A percentile compares a stretch with the other conserved stretches of the same genome.
Conservation (phyloP, 2,329 filamentous ascomycete genomes). For the Hymenoscyphus salicellus region DNA sequence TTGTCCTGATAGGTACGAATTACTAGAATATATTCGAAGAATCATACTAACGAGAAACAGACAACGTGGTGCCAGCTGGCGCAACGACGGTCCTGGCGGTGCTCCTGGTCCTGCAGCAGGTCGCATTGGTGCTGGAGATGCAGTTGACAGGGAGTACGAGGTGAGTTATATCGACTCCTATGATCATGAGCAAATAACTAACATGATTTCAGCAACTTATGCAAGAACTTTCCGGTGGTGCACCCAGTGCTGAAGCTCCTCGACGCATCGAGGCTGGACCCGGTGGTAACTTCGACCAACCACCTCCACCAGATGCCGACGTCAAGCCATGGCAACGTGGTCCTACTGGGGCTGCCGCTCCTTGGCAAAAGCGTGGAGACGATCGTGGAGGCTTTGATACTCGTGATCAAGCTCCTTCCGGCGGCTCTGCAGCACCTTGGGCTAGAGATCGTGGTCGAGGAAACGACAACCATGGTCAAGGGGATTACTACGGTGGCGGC, state of each 20-base stretch:
- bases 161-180: constrained; percentile 50
- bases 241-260: constrained; percentile 57
- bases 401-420: constrained; percentile 35
- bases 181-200: constrained; percentile 8
- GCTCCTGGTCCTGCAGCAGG: constrained; percentile 53
- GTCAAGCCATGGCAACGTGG: constrained; percentile 86
- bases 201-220: constrained; percentile 75
- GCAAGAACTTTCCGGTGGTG: constrained; percentile 86
- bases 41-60: constrained; percentile 45
- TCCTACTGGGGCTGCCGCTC: constrained; percentile 78
- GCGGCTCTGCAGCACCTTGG: constrained; percentile 56
- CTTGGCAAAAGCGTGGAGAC: constrained; percentile 59
- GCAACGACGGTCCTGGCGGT: constrained; percentile 64
- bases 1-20: constrained; percentile 74
- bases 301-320: constrained; percentile 46
- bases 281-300: constrained; percentile 53
- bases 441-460: constrained; percentile 52
- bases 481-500: constrained; percentile 48
- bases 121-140: constrained; percentile 71
- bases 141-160: constrained; percentile 91
- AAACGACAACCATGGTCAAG: constrained; percentile 41
- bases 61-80: constrained; percentile 78
- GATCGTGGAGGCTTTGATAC: constrained; percentile 42
- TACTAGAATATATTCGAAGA: neutral
- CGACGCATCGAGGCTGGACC: constrained; percentile 86